Conservation (phyloP, 306 rosid species). For the Trichosanthes truncata region DNA sequence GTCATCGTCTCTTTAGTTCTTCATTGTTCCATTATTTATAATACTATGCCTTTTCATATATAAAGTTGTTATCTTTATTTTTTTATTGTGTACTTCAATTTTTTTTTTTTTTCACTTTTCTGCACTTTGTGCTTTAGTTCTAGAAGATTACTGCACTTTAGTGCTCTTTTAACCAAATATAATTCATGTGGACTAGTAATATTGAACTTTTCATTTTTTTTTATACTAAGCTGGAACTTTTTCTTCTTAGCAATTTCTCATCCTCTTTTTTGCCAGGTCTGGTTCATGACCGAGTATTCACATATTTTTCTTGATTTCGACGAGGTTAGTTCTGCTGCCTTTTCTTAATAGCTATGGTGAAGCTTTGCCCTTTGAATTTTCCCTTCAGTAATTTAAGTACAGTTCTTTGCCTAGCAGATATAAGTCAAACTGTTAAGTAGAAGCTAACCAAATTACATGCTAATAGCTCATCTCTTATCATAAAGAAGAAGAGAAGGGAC, state of each 20-base stretch:
- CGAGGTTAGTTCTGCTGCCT: slow-evolving; percentile 45
- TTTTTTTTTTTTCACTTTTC: background rate
- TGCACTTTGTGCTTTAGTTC: background rate
- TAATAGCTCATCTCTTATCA: background rate
- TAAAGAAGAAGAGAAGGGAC: background rate
- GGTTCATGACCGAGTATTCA: slow-evolving; percentile 88
- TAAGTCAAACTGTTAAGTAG: background rate
- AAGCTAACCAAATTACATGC: background rate
- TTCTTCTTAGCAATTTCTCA: background rate
- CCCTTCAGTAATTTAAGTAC: background rate
- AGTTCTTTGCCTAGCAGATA: background rate
- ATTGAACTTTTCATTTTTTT: background rate
- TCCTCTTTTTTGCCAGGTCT: slow-evolving; percentile 44
- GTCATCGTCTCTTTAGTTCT: background rate
- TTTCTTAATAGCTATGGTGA: slow-evolving; percentile 4
- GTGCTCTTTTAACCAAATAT: background rate
- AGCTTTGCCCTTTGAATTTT: background rate
- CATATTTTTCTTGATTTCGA: slow-evolving; percentile 66
- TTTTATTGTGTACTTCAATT: background rate
- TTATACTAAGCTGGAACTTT: background rate
- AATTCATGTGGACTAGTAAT: background rate
- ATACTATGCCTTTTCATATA: background rate
- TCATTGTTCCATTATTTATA: background rate
- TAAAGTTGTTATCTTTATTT: background rate
- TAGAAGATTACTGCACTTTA: background rate